Conservation (phyloP, 768 basidiomycete genomes). For the Lactifluus subvellereus region DNA sequence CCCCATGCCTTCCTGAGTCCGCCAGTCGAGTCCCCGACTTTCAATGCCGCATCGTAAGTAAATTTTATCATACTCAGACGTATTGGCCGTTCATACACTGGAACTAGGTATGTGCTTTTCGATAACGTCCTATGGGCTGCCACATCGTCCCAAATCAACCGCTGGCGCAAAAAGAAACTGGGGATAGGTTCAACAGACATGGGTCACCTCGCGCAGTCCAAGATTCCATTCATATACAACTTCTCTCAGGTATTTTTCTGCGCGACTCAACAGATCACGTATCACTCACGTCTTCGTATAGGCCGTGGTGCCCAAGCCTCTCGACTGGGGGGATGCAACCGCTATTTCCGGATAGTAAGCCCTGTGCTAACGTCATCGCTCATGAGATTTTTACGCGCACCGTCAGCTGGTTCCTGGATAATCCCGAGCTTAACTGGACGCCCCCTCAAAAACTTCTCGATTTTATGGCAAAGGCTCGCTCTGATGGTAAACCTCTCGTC, state of each 20-base stretch:
- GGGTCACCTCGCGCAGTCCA: slow-evolving; percentile 52
- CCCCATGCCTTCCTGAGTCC: slow-evolving; percentile 61
- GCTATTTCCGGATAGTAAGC: slow-evolving; percentile 50
- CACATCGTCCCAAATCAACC: slow-evolving; percentile 58
- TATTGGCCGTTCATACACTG: neutral
- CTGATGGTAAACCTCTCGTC: slow-evolving; percentile 53
- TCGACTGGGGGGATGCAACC: slow-evolving; percentile 61
- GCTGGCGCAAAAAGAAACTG: slow-evolving; percentile 52
- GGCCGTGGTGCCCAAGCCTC: slow-evolving; percentile 61
- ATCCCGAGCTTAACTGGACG: slow-evolving; percentile 53
- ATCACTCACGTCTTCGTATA: slow-evolving; percentile 21
- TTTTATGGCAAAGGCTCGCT: slow-evolving; percentile 52
- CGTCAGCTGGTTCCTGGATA: slow-evolving; percentile 58
- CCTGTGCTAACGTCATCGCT: slow-evolving; percentile 3
- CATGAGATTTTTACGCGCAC: slow-evolving; percentile 4
- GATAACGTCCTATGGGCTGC: slow-evolving; percentile 66
- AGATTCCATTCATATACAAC: slow-evolving; percentile 60
- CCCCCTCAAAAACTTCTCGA: slow-evolving; percentile 44
- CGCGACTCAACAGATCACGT: neutral
- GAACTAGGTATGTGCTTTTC: slow-evolving; percentile 50
- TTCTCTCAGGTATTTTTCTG: slow-evolving; percentile 44
- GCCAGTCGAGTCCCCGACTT: slow-evolving; percentile 55
- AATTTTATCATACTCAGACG: neutral
- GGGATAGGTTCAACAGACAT: slow-evolving; percentile 50
- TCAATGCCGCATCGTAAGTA: slow-evolving; percentile 53